These are phyloP conservation scores for Trichoderma parareesei DNA, from an alignment of 495 filamentous ascomycete species.

Conservation along the genomic window DNA sequence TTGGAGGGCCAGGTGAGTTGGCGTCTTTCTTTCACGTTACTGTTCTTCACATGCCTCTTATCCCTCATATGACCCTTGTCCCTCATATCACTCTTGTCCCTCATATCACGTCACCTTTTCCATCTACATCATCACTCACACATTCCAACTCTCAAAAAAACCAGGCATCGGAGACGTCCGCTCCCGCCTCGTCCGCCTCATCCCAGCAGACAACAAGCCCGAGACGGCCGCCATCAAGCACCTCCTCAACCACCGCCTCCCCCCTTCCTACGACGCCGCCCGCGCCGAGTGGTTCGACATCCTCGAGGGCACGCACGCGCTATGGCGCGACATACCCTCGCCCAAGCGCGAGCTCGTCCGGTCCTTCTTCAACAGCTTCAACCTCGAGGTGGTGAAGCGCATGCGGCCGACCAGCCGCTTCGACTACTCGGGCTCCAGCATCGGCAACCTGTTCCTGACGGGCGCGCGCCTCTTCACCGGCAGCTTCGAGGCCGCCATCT, in stretches of 20 bases:
- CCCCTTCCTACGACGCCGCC: conserved; percentile 44
- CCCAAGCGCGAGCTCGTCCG: conserved; percentile 88
- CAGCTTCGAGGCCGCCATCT: conserved; percentile 74
- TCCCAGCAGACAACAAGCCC: conserved; percentile 53
- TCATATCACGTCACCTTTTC: too few relatives aligned
- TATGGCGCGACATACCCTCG: conserved; percentile 70
- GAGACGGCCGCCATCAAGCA: conserved; percentile 66
- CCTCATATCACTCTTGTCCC: neutral
- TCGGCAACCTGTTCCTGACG: conserved; percentile 93
- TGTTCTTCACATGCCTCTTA: neutral
- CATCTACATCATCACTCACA: too few relatives aligned
- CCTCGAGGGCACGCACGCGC: conserved; percentile 64
- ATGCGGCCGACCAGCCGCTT: conserved; percentile 69
- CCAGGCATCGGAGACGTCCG: conserved; percentile 36
- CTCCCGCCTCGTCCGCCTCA: conserved; percentile 73
- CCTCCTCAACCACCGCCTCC: conserved; percentile 80
- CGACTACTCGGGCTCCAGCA: conserved; percentile 78
- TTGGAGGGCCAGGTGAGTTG: conserved; percentile 64
- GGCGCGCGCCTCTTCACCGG: conserved; percentile 72
- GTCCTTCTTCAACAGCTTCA: conserved; percentile 77
- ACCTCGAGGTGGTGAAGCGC: conserved; percentile 86
- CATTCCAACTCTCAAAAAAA: neutral
- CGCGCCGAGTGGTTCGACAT: conserved; percentile 79
- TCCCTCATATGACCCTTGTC: neutral
- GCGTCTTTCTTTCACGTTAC: neutral